phyloP scores from a whole-genome alignment of 371 early-diverging fungal species.

The Mycotypha africana region DNA sequence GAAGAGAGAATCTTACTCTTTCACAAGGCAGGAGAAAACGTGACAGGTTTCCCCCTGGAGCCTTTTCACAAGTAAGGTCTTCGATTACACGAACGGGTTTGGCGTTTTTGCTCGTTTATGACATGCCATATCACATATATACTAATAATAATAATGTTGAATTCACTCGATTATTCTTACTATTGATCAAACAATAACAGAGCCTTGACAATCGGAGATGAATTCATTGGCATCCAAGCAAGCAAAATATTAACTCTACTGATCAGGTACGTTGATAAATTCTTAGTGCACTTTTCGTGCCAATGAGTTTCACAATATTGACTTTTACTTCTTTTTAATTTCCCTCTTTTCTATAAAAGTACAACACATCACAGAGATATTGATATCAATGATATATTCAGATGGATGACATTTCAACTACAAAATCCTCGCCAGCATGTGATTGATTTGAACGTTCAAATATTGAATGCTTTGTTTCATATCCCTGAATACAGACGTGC shows the following conservation, averaged over 20 bases:
- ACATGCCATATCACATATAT: no score
- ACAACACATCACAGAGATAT: slow-evolving; percentile 25
- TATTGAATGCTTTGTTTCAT: slow-evolving; percentile 71
- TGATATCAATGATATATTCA: slow-evolving; percentile 57
- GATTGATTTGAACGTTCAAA: slow-evolving; percentile 83
- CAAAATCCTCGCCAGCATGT: slow-evolving; percentile 66
- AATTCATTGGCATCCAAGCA: slow-evolving; percentile 81
- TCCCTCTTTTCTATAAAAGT: no score
- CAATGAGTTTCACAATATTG: no score
- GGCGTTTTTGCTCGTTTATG: no score
- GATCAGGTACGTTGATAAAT: slow-evolving; percentile 35
- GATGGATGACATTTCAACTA: slow-evolving; percentile 72
- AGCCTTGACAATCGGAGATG: slow-evolving; percentile 78
- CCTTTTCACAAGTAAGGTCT: slow-evolving; percentile 72
- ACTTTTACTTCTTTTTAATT: no score
- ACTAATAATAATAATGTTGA: no score
- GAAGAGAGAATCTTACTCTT: slow-evolving; percentile 49
- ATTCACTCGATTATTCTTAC: no score
- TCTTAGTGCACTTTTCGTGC: no score
- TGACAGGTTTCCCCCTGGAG: slow-evolving; percentile 51
- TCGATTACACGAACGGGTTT: no score
- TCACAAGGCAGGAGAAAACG: slow-evolving; percentile 35
- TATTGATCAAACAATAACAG: no score
- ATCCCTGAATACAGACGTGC: slow-evolving; percentile 53
- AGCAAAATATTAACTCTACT: slow-evolving; percentile 76